Evolutionary conservation across 2,329 filamentous ascomycete species (phyloP), one percentile per base, ranked within the genome.

Genomic region (Aspergillus brunneoviolaceus): DNA sequence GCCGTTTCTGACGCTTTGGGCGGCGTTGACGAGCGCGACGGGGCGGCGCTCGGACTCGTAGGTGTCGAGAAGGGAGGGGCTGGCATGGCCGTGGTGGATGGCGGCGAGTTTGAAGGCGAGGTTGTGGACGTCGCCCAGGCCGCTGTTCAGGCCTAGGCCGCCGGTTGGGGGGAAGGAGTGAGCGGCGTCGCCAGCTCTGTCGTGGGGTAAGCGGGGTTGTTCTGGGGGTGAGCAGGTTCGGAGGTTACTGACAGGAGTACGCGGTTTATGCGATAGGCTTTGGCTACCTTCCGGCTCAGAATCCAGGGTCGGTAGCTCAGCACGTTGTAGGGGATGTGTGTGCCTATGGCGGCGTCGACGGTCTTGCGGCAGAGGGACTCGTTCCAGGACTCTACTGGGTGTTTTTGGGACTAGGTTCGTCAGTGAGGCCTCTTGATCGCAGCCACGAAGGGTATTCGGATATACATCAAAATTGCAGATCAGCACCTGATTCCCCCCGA

Each of bases 71-170:
- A 79, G 63, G 10, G 33, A 42, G 49, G 70, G 4, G 19, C 60
- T 35, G 27, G 59, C 61, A 58, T 64, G 55, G 60, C 76, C 72
- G 23, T 76, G 70, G 25, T 75, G 72, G 1, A 77, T 73, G 0
- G 72, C 72, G 5, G 74, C 74, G 6, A 80, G 70, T 62, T 77
- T 79, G 57, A 74, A 77, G 0, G 69, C 80, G 0, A 85, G 74
- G 60, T 84, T 84, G 33, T 80, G 73, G 3, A 80, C 78, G 57
- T 84, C 82, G 6, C 80, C 78, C 4, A 85, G 70, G 0, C 82
- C 81, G 0, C 78, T 79, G 64, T 85, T 84, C 73, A 85, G 80
- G 2, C 83, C 84, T 57, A 84, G 82, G 0, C 81, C 83, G 1
- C 82, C 83, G 0, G 79, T 79, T 0, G 81, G 81, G 33, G 76